These are phyloP conservation scores for Thermomyces lanuginosus DNA, from an alignment of 2,329 filamentous ascomycete species.

Conservation along the genomic window DNA sequence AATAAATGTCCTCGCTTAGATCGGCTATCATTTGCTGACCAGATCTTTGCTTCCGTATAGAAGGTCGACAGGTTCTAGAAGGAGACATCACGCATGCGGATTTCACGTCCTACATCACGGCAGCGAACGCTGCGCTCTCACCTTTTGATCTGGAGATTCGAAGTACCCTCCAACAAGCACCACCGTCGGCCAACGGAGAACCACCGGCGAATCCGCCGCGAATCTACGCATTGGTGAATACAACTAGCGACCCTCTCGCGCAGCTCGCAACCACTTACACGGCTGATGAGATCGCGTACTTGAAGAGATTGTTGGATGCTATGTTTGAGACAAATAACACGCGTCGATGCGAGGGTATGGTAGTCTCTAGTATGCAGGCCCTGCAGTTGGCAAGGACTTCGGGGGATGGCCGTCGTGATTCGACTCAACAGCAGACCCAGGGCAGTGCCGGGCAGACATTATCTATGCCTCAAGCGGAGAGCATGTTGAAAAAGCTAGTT, in stretches of 20 bases:
- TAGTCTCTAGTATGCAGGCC: constrained; percentile 63
- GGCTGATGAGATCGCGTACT: constrained; percentile 73
- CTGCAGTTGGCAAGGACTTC: constrained; percentile 44
- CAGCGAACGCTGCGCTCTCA: constrained; percentile 55
- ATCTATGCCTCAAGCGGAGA: constrained; percentile 62
- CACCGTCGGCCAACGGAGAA: constrained; percentile 25
- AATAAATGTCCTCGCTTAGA: constrained; percentile 1
- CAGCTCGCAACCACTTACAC: constrained; percentile 71
- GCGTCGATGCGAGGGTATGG: constrained; percentile 63
- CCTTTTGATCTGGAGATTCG: constrained; percentile 80
- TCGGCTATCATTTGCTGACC: neutral
- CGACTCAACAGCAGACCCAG: constrained; percentile 22
- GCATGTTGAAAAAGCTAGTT: constrained; percentile 51
- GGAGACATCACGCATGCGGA: constrained; percentile 52
- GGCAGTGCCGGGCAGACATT: constrained; percentile 36
- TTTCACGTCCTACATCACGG: constrained; percentile 51
- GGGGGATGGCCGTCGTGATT: constrained; percentile 31
- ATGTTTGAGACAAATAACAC: constrained; percentile 90
- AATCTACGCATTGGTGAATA: constrained; percentile 78
- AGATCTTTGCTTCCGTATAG: constrained; percentile 13
- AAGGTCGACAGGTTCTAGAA: constrained; percentile 32
- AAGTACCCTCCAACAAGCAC: constrained; percentile 50
- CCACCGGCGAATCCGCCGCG: constrained; percentile 26
- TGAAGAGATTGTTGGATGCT: constrained; percentile 71
- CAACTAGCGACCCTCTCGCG: constrained; percentile 64